A percentile compares a stretch with the other conserved stretches of the same genome.
These are phyloP conservation scores for Flaveria floridana DNA, from an alignment of 140 eudicot genomes.

Conservation along the genomic window DNA sequence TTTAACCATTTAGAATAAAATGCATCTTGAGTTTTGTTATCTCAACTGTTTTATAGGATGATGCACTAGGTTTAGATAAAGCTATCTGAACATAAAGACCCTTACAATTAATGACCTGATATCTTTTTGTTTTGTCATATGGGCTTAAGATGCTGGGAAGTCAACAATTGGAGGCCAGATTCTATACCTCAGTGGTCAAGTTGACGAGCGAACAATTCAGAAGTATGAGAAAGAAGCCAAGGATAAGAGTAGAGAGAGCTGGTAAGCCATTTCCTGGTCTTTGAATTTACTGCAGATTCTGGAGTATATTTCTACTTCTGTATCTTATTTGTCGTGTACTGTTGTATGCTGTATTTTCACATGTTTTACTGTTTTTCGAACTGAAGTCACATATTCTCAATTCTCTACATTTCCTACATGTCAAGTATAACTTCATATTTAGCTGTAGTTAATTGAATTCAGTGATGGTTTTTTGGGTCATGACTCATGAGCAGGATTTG, in stretches of 20 bases:
- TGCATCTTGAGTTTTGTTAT: neutral
- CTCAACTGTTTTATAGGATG: conserved; percentile 2
- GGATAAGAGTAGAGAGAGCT: conserved; percentile 93
- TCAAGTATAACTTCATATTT: neutral
- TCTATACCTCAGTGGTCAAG: conserved; percentile 94
- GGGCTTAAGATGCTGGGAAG: conserved; percentile 87
- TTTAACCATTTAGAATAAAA: neutral
- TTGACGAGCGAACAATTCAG: conserved; percentile 94
- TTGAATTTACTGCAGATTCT: neutral
- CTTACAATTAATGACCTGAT: conserved; percentile 11
- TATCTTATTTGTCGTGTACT: neutral
- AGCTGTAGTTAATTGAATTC: neutral
- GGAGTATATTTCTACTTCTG: neutral
- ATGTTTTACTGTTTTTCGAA: neutral
- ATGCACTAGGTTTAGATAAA: neutral
- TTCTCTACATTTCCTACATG: neutral
- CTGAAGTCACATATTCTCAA: neutral
- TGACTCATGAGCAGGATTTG: too few relatives aligned
- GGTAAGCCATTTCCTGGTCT: conserved; percentile 49
- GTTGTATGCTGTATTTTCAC: neutral
- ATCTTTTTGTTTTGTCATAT: conserved; percentile 22
- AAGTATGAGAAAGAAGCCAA: conserved; percentile 97
- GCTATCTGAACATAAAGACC: conserved; percentile 11
- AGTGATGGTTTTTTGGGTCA: neutral
- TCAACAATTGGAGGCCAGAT: conserved; percentile 95